phyloP scores from a whole-genome alignment of 2,329 filamentous ascomycete genomes.

The Neonectria hederae region DNA sequence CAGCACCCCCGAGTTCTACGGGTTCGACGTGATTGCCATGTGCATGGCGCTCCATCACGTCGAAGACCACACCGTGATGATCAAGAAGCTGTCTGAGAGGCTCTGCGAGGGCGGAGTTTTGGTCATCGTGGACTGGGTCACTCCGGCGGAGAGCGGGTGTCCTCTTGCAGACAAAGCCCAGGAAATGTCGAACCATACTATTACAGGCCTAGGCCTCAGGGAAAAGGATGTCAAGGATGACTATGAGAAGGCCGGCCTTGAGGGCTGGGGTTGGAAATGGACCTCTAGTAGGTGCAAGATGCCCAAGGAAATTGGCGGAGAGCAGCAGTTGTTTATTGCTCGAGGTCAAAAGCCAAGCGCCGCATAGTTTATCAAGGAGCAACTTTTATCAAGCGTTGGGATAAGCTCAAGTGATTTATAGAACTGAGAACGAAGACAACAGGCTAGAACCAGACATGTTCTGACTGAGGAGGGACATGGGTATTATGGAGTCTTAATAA shows the following conservation, averaged over 20 bases:
- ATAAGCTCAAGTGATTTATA: not conserved
- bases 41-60: slow-evolving; percentile 51
- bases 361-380: not conserved
- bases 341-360: slow-evolving; percentile 26
- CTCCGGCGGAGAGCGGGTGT: slow-evolving; percentile 24
- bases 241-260: slow-evolving; percentile 38
- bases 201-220: slow-evolving; percentile 37
- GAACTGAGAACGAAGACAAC: not conserved
- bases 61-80: slow-evolving; percentile 40
- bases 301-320: slow-evolving; percentile 37
- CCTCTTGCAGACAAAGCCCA: not conserved
- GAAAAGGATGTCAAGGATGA: slow-evolving; percentile 33
- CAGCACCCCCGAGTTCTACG: slow-evolving; percentile 30
- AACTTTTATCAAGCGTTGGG: too few species aligned
- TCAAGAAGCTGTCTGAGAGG: slow-evolving; percentile 41
- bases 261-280: slow-evolving; percentile 40
- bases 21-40: slow-evolving; percentile 48
- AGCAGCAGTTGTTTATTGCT: slow-evolving; percentile 42
- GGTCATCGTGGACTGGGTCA: slow-evolving; percentile 47
- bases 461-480: too few species aligned
- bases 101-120: slow-evolving; percentile 45
- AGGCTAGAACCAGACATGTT: too few species aligned
- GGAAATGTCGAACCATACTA: slow-evolving; percentile 26
- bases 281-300: slow-evolving; percentile 31
- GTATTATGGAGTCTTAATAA: too few species aligned